Conservation (phyloP, 495 filamentous ascomycete species). For the Glarea lozoyensis region DNA sequence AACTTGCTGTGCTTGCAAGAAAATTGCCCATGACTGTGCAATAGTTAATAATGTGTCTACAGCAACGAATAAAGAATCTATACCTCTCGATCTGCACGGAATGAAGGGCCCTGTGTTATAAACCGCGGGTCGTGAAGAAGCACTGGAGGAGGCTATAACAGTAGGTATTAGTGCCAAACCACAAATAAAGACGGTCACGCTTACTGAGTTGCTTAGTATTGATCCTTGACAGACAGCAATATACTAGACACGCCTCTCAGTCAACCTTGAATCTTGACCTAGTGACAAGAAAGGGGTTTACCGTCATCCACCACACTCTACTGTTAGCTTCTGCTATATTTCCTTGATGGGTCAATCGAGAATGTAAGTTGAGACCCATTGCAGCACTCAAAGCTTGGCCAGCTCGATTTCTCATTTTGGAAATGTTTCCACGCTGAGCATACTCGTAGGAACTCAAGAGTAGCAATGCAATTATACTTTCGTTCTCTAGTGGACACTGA, state of each 20-base stretch:
- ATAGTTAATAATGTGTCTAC: not conserved
- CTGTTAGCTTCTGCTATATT: constrained; percentile 42
- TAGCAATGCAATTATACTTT: constrained; percentile 44
- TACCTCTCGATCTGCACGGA: constrained; percentile 2
- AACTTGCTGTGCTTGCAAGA: constrained; percentile 4
- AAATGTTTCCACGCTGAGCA: constrained; percentile 46
- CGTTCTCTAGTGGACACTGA: constrained; percentile 42
- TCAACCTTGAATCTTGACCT: not conserved
- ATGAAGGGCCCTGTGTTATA: not conserved
- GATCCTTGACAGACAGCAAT: constrained; percentile 48
- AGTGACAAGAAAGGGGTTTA: not conserved
- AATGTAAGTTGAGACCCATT: not conserved
- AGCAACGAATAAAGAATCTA: not conserved
- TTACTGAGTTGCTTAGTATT: constrained; percentile 45
- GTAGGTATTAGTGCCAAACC: not conserved
- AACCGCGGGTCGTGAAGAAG: no score
- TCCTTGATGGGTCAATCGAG: not conserved
- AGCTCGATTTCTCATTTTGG: constrained; percentile 50
- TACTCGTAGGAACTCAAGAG: constrained; percentile 52
- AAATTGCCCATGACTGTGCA: constrained; percentile 2
- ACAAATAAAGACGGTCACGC: not conserved
- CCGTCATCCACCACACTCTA: constrained; percentile 54
- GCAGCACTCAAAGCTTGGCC: constrained; percentile 37
- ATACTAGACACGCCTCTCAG: constrained; percentile 30
- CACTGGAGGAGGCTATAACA: constrained; percentile 2